Percentiles rank a stretch among this genome's conserved stretches.
These are phyloP conservation scores for Nematodospora valgi DNA, from an alignment of 805 yeast genomes.

Conservation along the genomic window DNA sequence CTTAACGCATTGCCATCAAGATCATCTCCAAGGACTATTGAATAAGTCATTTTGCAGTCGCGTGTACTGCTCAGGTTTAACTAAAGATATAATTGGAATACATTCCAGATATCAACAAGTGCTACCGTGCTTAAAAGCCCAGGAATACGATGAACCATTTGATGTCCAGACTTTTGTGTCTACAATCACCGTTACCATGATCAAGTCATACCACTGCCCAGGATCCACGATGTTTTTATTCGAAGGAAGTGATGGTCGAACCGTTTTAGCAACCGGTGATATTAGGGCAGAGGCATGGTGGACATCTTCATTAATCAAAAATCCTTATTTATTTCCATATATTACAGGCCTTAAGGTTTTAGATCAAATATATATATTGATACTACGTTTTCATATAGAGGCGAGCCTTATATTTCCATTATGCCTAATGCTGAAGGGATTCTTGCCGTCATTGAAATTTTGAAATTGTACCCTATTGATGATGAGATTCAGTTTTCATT, in stretches of 20 bases:
- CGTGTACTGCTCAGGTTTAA: constrained; percentile 45
- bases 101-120: constrained; percentile 17
- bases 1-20: constrained; percentile 54
- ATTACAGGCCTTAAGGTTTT: constrained; percentile 25
- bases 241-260: constrained; percentile 21
- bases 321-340: constrained; percentile 43
- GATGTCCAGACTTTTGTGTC: constrained; percentile 10
- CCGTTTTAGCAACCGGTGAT: constrained; percentile 56
- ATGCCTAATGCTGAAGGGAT: constrained; percentile 42
- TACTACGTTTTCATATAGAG: constrained; percentile 49
- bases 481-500: constrained; percentile 40
- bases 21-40: constrained; percentile 49
- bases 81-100: constrained; percentile 19
- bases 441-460: constrained; percentile 22
- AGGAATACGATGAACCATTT: constrained; percentile 19
- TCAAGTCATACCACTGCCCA: constrained; percentile 57
- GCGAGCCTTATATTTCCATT: constrained; percentile 47
- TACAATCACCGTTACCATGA: constrained; percentile 34
- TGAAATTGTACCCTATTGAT: constrained; percentile 42
- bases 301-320: constrained; percentile 29
- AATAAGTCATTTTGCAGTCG: constrained; percentile 33
- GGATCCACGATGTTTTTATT: constrained; percentile 56
- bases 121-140: constrained; percentile 15
- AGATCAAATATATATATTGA: constrained; percentile 54
- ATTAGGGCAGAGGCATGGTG: constrained; percentile 55